Conservation (phyloP, 225 moss, liverwort and hornwort genomes). For the Pleurozium schreberi region DNA sequence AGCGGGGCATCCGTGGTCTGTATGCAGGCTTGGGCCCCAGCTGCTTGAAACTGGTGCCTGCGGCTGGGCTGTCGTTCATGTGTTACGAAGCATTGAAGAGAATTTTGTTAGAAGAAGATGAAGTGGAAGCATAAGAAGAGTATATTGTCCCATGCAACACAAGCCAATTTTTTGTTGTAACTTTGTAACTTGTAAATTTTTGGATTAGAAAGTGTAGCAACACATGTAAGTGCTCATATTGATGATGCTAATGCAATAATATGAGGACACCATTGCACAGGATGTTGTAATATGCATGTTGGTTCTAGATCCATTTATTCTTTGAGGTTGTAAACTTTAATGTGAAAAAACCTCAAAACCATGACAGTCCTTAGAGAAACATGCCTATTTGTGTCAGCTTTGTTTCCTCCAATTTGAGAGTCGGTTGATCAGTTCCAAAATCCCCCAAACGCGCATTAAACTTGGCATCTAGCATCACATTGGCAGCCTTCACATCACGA, state of each 20-base stretch:
- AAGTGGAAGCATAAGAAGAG: slow-evolving; percentile 8
- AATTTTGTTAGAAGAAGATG: slow-evolving; percentile 60
- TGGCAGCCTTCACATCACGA: background rate
- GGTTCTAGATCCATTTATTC: background rate
- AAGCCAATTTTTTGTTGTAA: slow-evolving; percentile 11
- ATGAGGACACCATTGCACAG: background rate
- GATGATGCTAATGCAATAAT: background rate
- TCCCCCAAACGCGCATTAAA: background rate
- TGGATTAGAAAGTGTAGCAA: background rate
- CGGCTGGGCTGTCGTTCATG: slow-evolving; percentile 76
- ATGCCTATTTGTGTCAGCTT: background rate
- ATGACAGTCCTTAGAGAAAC: background rate
- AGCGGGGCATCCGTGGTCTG: slow-evolving; percentile 51
- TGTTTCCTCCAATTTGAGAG: background rate
- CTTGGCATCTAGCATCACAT: background rate
- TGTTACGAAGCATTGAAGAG: slow-evolving; percentile 72
- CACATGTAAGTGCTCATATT: background rate
- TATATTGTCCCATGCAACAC: background rate
- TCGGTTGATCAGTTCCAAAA: background rate
- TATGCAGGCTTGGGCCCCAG: slow-evolving; percentile 65
- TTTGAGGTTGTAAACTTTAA: background rate
- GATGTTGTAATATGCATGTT: background rate
- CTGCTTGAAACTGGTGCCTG: slow-evolving; percentile 68
- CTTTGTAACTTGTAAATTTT: slow-evolving; percentile 4
- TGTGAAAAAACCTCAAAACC: background rate